Conservation (phyloP, 139 green algal genomes). For the Microglena sp. region DNA sequence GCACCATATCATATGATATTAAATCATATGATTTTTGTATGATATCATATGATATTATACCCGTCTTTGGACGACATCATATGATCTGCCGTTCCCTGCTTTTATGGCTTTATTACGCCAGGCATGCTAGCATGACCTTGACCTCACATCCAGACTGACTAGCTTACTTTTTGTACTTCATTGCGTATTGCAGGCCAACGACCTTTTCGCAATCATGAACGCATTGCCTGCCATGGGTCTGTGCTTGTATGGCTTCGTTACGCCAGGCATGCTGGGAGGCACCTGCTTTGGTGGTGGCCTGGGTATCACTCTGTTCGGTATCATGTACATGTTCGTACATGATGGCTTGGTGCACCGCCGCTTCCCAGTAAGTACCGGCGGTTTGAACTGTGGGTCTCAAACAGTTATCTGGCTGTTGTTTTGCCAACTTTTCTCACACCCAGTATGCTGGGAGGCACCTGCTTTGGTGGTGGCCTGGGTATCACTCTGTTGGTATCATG, state of each 20-base stretch:
- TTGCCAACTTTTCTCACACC: constrained; percentile 84
- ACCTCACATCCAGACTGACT: too few species aligned
- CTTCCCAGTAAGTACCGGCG: constrained; percentile 12
- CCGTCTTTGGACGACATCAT: not conserved
- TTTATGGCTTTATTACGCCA: too few species aligned
- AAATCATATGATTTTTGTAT: not conserved
- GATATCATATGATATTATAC: not conserved
- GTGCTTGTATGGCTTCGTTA: constrained; percentile 84
- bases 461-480: constrained; percentile 86
- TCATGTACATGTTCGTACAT: constrained; percentile 98
- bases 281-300: constrained; percentile 86
- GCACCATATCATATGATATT: not conserved
- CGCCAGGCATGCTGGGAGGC: constrained; percentile 54
- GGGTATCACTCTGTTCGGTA: constrained; percentile 95
- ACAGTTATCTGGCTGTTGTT: constrained; percentile 12
- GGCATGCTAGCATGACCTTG: too few species aligned
- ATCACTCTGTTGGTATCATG: constrained; percentile 98
- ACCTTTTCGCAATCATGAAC: constrained; percentile 91
- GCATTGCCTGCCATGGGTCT: constrained; percentile 84
- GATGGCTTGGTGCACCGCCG: constrained; percentile 87
- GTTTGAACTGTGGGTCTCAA: not conserved
- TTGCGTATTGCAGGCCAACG: constrained; percentile 57
- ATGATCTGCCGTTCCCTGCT: too few species aligned
- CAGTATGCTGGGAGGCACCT: constrained; percentile 58
- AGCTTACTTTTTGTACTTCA: not conserved